Conservation (phyloP, 139 green algal species). For the Coccomyxa sp. region DNA sequence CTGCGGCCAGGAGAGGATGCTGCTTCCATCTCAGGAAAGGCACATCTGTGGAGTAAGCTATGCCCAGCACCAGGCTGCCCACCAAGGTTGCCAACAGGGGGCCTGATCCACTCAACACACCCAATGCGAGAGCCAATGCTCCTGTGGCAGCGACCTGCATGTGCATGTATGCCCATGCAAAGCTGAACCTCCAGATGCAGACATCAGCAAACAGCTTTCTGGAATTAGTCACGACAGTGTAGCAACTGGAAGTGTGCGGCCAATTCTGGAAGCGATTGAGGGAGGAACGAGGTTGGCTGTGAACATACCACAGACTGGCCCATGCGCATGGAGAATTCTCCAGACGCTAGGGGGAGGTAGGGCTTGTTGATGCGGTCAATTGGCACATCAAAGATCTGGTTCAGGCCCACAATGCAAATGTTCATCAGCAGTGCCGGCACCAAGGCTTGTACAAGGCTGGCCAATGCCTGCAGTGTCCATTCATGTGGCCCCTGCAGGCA, state of each 20-base stretch:
- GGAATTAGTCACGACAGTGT: no score
- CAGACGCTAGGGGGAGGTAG: conserved; percentile 89
- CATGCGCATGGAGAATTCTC: conserved; percentile 66
- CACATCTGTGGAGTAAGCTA: conserved; percentile 83
- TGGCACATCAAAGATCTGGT: conserved; percentile 71
- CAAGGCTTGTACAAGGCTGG: conserved; percentile 50
- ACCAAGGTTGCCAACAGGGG: conserved; percentile 70
- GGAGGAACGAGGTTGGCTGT: no score
- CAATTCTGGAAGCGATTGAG: no score
- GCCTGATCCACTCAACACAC: conserved; percentile 18
- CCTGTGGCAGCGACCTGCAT: conserved; percentile 22
- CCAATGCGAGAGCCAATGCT: not conserved
- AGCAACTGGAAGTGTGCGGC: no score
- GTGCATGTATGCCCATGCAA: no score
- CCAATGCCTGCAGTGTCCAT: not conserved
- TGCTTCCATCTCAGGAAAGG: conserved; percentile 92
- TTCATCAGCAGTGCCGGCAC: conserved; percentile 88
- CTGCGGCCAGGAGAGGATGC: conserved; percentile 72
- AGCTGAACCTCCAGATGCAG: no score
- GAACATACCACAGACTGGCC: conserved; percentile 31
- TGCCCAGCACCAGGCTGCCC: conserved; percentile 71
- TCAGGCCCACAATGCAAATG: conserved; percentile 87
- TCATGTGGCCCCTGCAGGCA: not conserved
- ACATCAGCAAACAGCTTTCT: no score
- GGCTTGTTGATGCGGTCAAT: conserved; percentile 98